Percentiles rank a stretch among this genome's conserved stretches.
phyloP scores from a whole-genome alignment of 2,329 filamentous ascomycete species.

The Fusarium globosum region DNA sequence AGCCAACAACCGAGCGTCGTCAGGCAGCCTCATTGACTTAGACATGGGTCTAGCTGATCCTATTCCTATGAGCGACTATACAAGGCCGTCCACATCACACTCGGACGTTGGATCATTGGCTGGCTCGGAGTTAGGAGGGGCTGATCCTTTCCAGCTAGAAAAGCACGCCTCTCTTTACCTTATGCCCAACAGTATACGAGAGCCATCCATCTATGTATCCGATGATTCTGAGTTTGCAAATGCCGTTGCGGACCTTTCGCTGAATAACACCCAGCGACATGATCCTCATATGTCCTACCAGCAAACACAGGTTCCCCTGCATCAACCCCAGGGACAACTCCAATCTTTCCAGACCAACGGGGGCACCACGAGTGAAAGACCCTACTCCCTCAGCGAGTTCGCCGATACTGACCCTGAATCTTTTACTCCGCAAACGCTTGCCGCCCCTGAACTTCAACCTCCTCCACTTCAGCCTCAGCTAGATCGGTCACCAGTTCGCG shows the following conservation, averaged over 20 bases:
- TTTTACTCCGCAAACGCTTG: constrained; percentile 48
- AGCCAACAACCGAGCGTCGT: constrained; percentile 55
- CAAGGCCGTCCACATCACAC: constrained; percentile 68
- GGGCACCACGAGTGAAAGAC: constrained; percentile 40
- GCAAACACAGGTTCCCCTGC: constrained; percentile 33
- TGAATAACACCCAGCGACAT: constrained; percentile 38
- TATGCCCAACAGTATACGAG: constrained; percentile 55
- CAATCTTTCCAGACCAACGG: constrained; percentile 30
- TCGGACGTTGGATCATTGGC: constrained; percentile 67
- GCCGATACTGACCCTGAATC: constrained; percentile 55
- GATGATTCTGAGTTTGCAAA: constrained; percentile 65
- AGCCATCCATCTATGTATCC: constrained; percentile 70
- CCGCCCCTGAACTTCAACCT: constrained; percentile 39
- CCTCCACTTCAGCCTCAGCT: constrained; percentile 39
- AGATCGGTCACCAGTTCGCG: constrained; percentile 29
- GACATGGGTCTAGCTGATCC: constrained; percentile 66
- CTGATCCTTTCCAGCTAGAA: constrained; percentile 72
- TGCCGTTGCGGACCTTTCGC: constrained; percentile 48
- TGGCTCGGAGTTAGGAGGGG: constrained; percentile 66
- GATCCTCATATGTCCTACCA: constrained; percentile 34
- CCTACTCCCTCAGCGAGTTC: constrained; percentile 55
- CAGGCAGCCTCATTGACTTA: constrained; percentile 63
- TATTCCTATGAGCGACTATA: constrained; percentile 57
- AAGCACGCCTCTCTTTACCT: constrained; percentile 69
- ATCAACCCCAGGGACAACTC: constrained; percentile 13